Conservation (phyloP, 805 yeast species). For the Nakazawaea anatomiae region DNA sequence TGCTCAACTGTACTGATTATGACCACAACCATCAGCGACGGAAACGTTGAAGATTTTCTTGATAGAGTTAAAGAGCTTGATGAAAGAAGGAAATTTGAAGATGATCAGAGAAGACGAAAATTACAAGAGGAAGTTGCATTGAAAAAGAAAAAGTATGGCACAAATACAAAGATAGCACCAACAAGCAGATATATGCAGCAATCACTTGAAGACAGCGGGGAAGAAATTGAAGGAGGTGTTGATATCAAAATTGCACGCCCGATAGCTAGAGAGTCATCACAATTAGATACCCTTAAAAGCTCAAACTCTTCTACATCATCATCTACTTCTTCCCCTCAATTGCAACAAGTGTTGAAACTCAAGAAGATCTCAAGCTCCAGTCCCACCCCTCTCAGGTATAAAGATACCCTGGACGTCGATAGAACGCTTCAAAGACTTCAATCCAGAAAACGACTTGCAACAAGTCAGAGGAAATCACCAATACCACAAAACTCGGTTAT, state of each 20-base stretch:
- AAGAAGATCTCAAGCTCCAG: background rate
- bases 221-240: background rate
- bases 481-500: background rate
- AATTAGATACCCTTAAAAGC: background rate
- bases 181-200: background rate
- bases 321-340: background rate
- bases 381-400: conserved; percentile 3
- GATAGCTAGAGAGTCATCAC: conserved; percentile 13
- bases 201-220: background rate
- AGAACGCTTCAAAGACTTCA: conserved; percentile 3
- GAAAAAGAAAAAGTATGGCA: conserved; percentile 8
- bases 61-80: conserved; percentile 13
- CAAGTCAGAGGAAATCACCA: background rate
- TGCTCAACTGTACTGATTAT: background rate
- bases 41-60: conserved; percentile 12
- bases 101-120: conserved; percentile 8
- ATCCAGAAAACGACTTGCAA: background rate
- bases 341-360: too few species aligned
- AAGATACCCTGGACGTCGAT: conserved; percentile 6
- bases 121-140: conserved; percentile 10
- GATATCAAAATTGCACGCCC: conserved; percentile 14
- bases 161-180: background rate
- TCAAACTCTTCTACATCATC: background rate
- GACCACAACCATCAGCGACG: conserved; percentile 6
- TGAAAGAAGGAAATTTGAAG: conserved; percentile 10